phyloP scores from a whole-genome alignment of 129 eudicot genomes.

The Deinandra increscens region DNA sequence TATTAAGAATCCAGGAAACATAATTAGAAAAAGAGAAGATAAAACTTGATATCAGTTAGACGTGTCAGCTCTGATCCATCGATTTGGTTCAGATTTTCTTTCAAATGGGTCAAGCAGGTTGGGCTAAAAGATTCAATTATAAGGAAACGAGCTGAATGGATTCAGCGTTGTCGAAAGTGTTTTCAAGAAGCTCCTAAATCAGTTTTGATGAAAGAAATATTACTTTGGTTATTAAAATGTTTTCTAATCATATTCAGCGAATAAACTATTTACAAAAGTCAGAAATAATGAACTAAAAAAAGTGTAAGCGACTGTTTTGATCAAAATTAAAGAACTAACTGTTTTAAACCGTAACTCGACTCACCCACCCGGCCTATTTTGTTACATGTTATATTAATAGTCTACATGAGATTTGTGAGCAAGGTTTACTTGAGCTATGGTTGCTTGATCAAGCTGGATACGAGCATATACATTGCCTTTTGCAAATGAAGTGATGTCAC shows the following conservation, averaged over 20 bases:
- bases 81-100: not conserved
- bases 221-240: not conserved
- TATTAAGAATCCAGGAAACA: not conserved
- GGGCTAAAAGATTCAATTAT: not conserved
- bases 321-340: not conserved
- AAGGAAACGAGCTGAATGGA: not conserved
- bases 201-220: not conserved
- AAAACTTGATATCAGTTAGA: not conserved
- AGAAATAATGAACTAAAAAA: not conserved
- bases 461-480: slow-evolving; percentile 47
- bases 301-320: not conserved
- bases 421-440: slow-evolving; percentile 48
- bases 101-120: not conserved
- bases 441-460: slow-evolving; percentile 44
- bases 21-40: not conserved
- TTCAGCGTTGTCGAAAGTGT: not conserved
- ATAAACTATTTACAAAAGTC: not conserved
- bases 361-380: not conserved
- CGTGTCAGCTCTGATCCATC: not conserved
- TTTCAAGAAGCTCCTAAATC: not conserved
- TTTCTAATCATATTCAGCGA: not conserved
- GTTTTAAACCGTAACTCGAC: not conserved
- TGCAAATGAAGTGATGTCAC: slow-evolving; percentile 55
- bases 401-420: not conserved
- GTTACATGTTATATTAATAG: not conserved